Base-by-base conservation (phyloP, 2,329 filamentous ascomycete species). In the Stromatinia cepivora region DNA sequence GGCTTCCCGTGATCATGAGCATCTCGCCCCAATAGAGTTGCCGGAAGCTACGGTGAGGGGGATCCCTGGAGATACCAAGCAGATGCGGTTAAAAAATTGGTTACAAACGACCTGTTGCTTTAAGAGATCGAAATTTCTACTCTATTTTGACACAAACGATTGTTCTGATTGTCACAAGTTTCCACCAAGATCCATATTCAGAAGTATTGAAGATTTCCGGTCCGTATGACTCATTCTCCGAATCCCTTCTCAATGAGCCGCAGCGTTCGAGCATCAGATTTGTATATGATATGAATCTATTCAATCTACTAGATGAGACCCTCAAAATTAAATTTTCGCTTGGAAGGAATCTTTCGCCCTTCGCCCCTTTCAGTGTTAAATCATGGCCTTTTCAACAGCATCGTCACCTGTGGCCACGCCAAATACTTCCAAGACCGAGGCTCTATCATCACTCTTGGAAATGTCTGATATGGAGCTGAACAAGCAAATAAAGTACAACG, bases 401-500 rank as follows among this genome's bases (percentile, higher is more conserved):
- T 34, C 58, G 20, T 36, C 28, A 34, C 20, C 13, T 50, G 28
- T 28, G 17, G 28, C 42, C 10, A 36, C 28, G 31, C 22, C 20
- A 6, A 62, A 48, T 15, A 1, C 11, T 22, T 13, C 42, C 28
- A 62, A 50, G 45, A 11, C 45, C 13, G 36, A 13, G 22, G 22
- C 10, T 62, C 13, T 25, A 34, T 62, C 22, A 25, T 36, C 22
- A 25, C 36, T 67, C 11, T 59, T 61, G 15, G 53, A 50, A 36
- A 46, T 67, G 13, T 59, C 42, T 36, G 65, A 67, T 17, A 39
- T 50, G 17, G 42, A 63, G 13, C 36, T 63, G 57, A 17, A 46
- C 13, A 42, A 34, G 20, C 46, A 63, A 53, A 63, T 68, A 39
- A 50, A 46, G 22, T 34, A 53, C 25, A 68, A 68, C 20, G 34